These are phyloP conservation scores for Aspergillus amoenus DNA, from an alignment of 2,329 filamentous ascomycete genomes.

Conservation along the genomic window DNA sequence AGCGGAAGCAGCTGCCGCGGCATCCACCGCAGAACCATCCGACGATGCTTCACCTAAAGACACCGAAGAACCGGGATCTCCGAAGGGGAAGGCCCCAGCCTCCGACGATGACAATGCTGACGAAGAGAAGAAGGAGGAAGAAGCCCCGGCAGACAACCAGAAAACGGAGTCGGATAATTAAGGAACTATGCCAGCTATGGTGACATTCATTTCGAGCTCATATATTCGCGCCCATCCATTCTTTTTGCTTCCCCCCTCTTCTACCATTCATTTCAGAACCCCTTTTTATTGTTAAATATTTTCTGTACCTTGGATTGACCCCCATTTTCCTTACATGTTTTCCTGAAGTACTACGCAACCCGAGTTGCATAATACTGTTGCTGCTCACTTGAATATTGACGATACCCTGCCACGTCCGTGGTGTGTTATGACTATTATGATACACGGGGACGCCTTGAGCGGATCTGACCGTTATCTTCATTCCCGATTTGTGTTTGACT, in stretches of 20 bases:
- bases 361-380: constrained; percentile 5
- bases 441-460: constrained; percentile 10
- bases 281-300: background rate
- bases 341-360: background rate
- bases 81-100: constrained; percentile 8
- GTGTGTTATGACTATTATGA: constrained; percentile 25
- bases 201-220: constrained; percentile 8
- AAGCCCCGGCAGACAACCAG: background rate
- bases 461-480: constrained; percentile 9
- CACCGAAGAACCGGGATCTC: constrained; percentile 6
- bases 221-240: background rate
- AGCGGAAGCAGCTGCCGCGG: constrained; percentile 24
- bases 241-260: background rate
- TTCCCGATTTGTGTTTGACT: background rate
- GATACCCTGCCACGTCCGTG: constrained; percentile 25
- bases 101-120: constrained; percentile 5
- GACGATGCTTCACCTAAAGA: constrained; percentile 7
- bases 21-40: constrained; percentile 20
- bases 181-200: background rate
- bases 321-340: constrained; percentile 2
- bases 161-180: background rate
- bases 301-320: constrained; percentile 1
- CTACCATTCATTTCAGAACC: background rate
- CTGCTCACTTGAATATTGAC: constrained; percentile 19
- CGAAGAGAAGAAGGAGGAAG: constrained; percentile 8